Evolutionary conservation across 2,329 filamentous ascomycete species (phyloP), one percentile per base, ranked within the genome.

Genomic region (Amylocarpus encephaloides): DNA sequence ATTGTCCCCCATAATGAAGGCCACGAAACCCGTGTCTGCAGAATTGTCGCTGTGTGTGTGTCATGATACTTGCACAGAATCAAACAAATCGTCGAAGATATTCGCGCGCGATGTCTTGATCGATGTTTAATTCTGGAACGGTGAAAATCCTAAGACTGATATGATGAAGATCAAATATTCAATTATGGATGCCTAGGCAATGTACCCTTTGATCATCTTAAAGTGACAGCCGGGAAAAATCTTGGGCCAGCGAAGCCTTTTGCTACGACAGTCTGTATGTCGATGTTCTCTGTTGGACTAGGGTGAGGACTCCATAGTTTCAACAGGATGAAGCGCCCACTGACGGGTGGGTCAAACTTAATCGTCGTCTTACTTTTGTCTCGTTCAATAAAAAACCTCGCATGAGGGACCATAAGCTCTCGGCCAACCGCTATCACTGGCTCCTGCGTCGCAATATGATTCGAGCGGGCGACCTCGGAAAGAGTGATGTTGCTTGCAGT

Each of bases 221-320:
- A 43, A 11, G 49, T 55, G 26, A 83, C 70, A 2, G 83, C 79
- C 6, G 88, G 88, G 62, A 94, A 93, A 67, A 84, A 95, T 52
- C 91, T 79, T 9, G 88, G 86, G 4, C 92, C 92, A 0, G 88
- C 87, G 68, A 84, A 96, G 0, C 92, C 92, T 62, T 86, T 84
- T 1, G 84, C 86, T 51, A 90, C 78, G 19, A 96, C 83, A 41
- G 85, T 88, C 67, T 95, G 86, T 35, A 97, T 89, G 64, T 95
- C 90, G 56, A 96, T 94, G 62, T 94, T 95, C 51, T 73, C 73
- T 5, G 66, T 61, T 3, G 79, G 75, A 43, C 83, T 80, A 22
- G 81, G 78, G 52, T 80, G 79, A 1, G 86, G 86, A 61, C 84
- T 90, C 87, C 89, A 96, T 66, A 96, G 80, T 73, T 96, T 96